Evolutionary conservation across 495 filamentous ascomycete species (phyloP), one percentile per base, ranked within the genome.

Genomic region (Penicillium robsamsonii): DNA sequence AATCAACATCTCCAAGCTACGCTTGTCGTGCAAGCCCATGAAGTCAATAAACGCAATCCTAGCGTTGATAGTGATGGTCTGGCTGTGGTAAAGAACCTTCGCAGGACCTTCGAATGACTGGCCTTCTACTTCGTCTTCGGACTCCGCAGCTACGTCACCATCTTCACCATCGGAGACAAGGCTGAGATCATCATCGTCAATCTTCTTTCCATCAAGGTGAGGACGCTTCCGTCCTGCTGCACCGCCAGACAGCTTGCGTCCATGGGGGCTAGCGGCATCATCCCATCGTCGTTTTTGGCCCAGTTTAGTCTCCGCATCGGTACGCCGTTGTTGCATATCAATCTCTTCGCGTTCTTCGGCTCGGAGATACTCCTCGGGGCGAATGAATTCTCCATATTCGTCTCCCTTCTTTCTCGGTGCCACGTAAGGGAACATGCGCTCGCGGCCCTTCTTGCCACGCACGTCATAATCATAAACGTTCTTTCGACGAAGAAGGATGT

Each of bases 241-340:
- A 48, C 70, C 63, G 24, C 71, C 70, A 12, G 74, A 69, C 31
- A 64, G 46, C 46, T 68, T 66, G 15, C 69, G 70, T 33, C 74
- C 77, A 25, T 71, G 70, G 4, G 75, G 59, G 1, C 73, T 79
- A 13, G 45, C 27, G 11, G 83, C 70, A 54, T 96, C 91, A 52
- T 91, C 88, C 90, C 92, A 97, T 72, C 90, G 92, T 44, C 94
- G 82, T 70, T 98, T 98, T 75, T 93, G 91, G 22, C 95, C 95
- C 35, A 97, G 80, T 33, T 83, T 82, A 25, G 84, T 87, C 58
- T 89, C 64, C 24, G 70, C 69, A n/a, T 76, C 68, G 27, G 81
- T 47, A 74, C 84, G 61, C 11, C 70, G 70, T 62, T 79, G 75
- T 40, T 79, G 75, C 69, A 77, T 74, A 47, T 93, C 89, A 17